A percentile compares a stretch with the other conserved stretches of the same genome.
Evolutionary conservation across 2,329 filamentous ascomycete species (phyloP).

Genomic region (Orbilia oligospora): DNA sequence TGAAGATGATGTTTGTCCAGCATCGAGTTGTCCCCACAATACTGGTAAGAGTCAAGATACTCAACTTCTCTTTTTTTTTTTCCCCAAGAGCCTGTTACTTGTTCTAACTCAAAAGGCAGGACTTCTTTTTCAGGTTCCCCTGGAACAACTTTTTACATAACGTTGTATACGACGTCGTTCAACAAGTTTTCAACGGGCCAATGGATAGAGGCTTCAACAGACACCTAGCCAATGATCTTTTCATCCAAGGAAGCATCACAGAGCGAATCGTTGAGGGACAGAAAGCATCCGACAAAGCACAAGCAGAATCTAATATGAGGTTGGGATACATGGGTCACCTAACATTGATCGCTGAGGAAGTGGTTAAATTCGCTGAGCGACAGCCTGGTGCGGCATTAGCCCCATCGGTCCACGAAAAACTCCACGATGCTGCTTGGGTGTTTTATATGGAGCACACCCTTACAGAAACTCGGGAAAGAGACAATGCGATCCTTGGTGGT

Average conservation of each 20-base stretch:
- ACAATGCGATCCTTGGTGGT: slow-evolving; percentile 97
- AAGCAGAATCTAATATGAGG: slow-evolving; percentile 85
- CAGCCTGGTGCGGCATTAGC: slow-evolving; percentile 90
- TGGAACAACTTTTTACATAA: slow-evolving; percentile 99
- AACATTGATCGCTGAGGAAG: slow-evolving; percentile 96
- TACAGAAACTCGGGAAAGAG: slow-evolving; percentile 91
- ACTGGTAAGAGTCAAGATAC: slow-evolving; percentile 76
- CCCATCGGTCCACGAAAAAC: slow-evolving; percentile 84
- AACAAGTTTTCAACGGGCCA: slow-evolving; percentile 98
- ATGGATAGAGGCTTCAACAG: slow-evolving; percentile 97
- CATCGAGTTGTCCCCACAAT: slow-evolving; percentile 95
- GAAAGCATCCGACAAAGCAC: slow-evolving; percentile 85
- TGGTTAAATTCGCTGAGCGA: slow-evolving; percentile 97
- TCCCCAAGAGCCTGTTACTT: too few species aligned
- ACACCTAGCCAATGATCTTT: slow-evolving; percentile 89
- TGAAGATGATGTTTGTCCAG: slow-evolving; percentile 97
- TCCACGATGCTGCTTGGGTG: slow-evolving; percentile 91
- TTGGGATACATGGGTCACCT: slow-evolving; percentile 99
- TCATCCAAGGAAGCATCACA: slow-evolving; percentile 90
- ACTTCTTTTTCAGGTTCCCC: slow-evolving; percentile 97
- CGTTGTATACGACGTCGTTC: slow-evolving; percentile 98
- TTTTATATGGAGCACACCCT: slow-evolving; percentile 94
- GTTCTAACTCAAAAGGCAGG: slow-evolving; percentile 70
- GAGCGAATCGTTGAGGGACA: slow-evolving; percentile 94
- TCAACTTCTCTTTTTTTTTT: too few species aligned